A percentile compares a stretch with the other conserved stretches of the same genome.
These are phyloP conservation scores for Samsoniella hepiali DNA, from an alignment of 2,329 filamentous ascomycete species.

Conservation along the genomic window DNA sequence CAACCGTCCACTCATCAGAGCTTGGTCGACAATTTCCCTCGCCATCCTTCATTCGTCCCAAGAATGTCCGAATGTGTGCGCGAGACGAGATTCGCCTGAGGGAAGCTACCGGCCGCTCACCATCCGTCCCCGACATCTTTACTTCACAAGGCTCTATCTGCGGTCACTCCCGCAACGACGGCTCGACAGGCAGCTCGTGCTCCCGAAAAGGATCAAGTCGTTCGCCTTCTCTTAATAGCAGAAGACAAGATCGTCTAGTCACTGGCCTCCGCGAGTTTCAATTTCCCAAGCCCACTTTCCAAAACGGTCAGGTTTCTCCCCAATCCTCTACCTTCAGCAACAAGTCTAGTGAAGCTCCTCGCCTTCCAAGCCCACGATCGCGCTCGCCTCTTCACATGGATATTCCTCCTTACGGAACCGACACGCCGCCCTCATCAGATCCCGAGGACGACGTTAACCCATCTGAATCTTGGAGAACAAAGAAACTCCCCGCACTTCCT, in stretches of 20 bases:
- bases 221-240: conserved; percentile 27
- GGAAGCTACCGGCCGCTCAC: conserved; percentile 29
- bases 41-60: conserved; percentile 56
- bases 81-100: conserved; percentile 44
- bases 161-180: conserved; percentile 18
- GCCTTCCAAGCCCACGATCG: conserved; percentile 27
- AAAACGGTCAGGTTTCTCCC: conserved; percentile 27
- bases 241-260: conserved; percentile 25
- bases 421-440: conserved; percentile 36
- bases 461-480: conserved; percentile 22
- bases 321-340: conserved; percentile 24
- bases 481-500: conserved; percentile 29
- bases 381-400: conserved; percentile 26
- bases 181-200: conserved; percentile 20
- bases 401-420: conserved; percentile 24
- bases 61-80: conserved; percentile 53
- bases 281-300: conserved; percentile 35
- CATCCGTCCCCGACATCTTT: conserved; percentile 14
- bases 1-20: conserved; percentile 21
- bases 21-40: conserved; percentile 44
- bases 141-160: conserved; percentile 13
- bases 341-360: conserved; percentile 25
- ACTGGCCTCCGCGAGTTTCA: conserved; percentile 35
- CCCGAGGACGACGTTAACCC: conserved; percentile 29
- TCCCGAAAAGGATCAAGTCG: conserved; percentile 23